Base-by-base conservation (phyloP, 257 asterid species). In the Nicotiana undulata region DNA sequence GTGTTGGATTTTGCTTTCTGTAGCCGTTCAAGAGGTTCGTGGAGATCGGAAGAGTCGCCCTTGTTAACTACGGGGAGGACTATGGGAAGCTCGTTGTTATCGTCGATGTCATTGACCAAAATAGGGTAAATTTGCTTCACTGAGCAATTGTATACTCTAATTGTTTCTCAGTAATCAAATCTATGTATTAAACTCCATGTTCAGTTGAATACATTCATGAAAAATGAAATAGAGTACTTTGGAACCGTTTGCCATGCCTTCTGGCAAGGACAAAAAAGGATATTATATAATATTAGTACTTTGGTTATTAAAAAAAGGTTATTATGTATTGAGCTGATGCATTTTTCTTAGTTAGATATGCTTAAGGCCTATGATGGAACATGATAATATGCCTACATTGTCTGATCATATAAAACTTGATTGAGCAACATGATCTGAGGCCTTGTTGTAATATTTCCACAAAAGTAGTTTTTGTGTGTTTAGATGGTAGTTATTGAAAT, bases 1-100 rank as follows among this genome's bases (percentile, higher is more conserved):
- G 34, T 46, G 12, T 63, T 80, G 76, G 52, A 29, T 58, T 77
- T 18, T 22, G 31, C 10, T 64, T 77, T 51, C 18, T 85, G 72
- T 74, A 94, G 98, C 97, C 96, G 87, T 94, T 94, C 93, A 94
- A 94, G 94, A 91, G 98, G 88, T 94, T 86, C 86, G 97, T 94
- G 51, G 97, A 94, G 92, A 91, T 92, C 80, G 98, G 98, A 72
- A 86, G 98, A 83, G 97, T 94, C 5, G 98, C 94, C 55, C 95
- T 94, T 31, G 92, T 94, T 85, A 94, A 94, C 86, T 94, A 90
- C 83, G 98, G 97, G 7, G 85, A 94, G 86, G 97, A 94, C 76
- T 94, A 93, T 63, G 98, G 98, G 16, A 89, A 86, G 85, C 97
- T 94, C 6, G 97, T 94, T 53, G 75, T n/a, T 46, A 16, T 76